Base-by-base conservation (phyloP, 2,329 filamentous ascomycete species). In the Rutstroemia sp. region DNA sequence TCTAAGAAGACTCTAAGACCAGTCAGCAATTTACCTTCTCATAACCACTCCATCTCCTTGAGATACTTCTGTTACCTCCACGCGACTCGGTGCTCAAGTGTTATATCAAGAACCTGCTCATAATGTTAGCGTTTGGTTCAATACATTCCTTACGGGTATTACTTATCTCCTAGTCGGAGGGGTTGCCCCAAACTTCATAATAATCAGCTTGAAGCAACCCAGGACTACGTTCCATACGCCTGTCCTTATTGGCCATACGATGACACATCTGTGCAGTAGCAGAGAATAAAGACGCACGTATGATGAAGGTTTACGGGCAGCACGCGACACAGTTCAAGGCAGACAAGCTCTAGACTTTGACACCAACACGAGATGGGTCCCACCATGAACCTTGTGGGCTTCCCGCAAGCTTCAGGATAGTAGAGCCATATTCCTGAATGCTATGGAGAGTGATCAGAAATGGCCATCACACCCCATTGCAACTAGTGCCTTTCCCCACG, bases 261-360 rank as follows among this genome's bases (percentile, higher is more conserved):
- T 39, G 39, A 48, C 17, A 39, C 42, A 49, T 50, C 44, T 21
- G 30, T 42, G 16, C 51, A 39, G 49, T 44, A 58, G 62, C 61
- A 64, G 58, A 60, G 50, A 48, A 45, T 57, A 57, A 38, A 53
- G 47, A 59, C 14, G n/a, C 25, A 37, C 42, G 34, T 51, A 46
- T 21, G 19, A 46, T 48, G 30, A 60, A 48, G 53, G 56, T 56
- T 52, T 38, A 50, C 61, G 60, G 65, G 54, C 9, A 57, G 38
- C 21, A 54, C 41, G 54, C 50, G 54, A 56, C 58, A 61, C 61
- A 60, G 62, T 62, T 62, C 63, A 64, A 57, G 19, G 59, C 63
- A 68, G 89, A 92, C 88, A 92, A 92, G 89, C 81, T 79, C 89
- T 77, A 90, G 84, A 78, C 89, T 91, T 90, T 95, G 89, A 95